A percentile compares a stretch with the other conserved stretches of the same genome.
Conservation (phyloP, 345 rosid genomes). For the Arabidopsis arenosa region DNA sequence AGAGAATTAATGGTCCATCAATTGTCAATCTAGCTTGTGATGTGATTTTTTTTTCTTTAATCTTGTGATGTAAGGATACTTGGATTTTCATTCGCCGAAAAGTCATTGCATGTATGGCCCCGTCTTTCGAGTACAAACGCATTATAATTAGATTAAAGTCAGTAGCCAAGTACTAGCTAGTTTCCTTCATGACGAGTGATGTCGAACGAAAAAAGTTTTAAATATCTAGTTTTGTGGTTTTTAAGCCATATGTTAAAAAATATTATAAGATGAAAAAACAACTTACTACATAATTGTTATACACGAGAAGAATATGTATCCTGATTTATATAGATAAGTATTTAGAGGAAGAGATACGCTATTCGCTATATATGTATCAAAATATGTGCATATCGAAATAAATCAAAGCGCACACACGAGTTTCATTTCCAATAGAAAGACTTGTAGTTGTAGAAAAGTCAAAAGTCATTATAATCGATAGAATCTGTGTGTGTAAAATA, state of each 20-base stretch:
- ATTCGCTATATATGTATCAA: too few species aligned
- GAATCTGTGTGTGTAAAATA: not conserved
- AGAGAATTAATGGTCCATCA: not conserved
- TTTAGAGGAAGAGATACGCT: not conserved
- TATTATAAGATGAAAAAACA: not conserved
- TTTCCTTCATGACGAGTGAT: conserved; percentile 1
- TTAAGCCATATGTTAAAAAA: not conserved
- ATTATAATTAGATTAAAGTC: not conserved
- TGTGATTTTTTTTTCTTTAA: too few species aligned
- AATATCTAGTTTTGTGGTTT: not conserved
- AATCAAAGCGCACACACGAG: not conserved
- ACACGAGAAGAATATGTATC: not conserved
- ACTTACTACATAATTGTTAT: not conserved
- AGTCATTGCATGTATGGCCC: not conserved
- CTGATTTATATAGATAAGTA: not conserved
- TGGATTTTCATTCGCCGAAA: not conserved
- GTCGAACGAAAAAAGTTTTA: not conserved
- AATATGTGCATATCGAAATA: not conserved
- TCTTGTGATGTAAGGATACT: not conserved
- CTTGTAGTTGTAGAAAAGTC: conserved; percentile 22
- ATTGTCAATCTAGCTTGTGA: not conserved
- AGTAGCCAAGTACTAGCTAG: not conserved
- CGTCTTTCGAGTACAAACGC: not conserved
- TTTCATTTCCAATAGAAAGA: not conserved
- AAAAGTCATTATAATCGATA: not conserved